phyloP scores from a whole-genome alignment of 805 yeast genomes.

The Tanozyma kutaoensis region DNA sequence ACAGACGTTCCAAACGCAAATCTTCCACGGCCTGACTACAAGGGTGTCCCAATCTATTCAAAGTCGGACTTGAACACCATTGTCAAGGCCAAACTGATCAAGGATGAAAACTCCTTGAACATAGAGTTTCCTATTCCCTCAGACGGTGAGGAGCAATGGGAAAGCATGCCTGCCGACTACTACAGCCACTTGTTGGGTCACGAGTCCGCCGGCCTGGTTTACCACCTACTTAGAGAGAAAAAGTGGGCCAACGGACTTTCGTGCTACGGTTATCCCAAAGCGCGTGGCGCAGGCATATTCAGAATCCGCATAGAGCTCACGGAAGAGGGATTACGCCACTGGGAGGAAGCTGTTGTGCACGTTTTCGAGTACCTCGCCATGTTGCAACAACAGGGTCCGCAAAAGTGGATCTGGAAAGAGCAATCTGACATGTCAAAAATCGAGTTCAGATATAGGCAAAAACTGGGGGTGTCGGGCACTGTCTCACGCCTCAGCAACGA shows the following conservation, averaged over 20 bases:
- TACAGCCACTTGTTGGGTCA: conserved; percentile 81
- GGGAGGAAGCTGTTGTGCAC: conserved; percentile 43
- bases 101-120: conserved; percentile 59
- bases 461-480: conserved; percentile 56
- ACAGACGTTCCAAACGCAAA: conserved; percentile 43
- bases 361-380: conserved; percentile 66
- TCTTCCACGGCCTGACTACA: conserved; percentile 30
- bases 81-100: conserved; percentile 66
- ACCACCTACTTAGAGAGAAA: conserved; percentile 48
- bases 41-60: conserved; percentile 32
- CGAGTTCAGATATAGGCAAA: conserved; percentile 71
- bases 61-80: conserved; percentile 36
- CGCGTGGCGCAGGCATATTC: conserved; percentile 41
- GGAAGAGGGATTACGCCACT: conserved; percentile 49
- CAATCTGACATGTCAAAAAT: conserved; percentile 52
- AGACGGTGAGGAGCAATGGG: conserved; percentile 46
- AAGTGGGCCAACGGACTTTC: conserved; percentile 76
- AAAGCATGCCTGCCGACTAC: conserved; percentile 56
- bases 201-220: conserved; percentile 79
- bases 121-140: conserved; percentile 68
- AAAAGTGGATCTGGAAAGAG: conserved; percentile 74
- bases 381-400: conserved; percentile 43
- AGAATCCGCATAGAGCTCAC: conserved; percentile 66
- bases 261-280: background rate
- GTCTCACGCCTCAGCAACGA: conserved; percentile 54